These are phyloP conservation scores for Rhynchosporium agropyri DNA, from an alignment of 2,329 filamentous ascomycete species.

Conservation along the genomic window DNA sequence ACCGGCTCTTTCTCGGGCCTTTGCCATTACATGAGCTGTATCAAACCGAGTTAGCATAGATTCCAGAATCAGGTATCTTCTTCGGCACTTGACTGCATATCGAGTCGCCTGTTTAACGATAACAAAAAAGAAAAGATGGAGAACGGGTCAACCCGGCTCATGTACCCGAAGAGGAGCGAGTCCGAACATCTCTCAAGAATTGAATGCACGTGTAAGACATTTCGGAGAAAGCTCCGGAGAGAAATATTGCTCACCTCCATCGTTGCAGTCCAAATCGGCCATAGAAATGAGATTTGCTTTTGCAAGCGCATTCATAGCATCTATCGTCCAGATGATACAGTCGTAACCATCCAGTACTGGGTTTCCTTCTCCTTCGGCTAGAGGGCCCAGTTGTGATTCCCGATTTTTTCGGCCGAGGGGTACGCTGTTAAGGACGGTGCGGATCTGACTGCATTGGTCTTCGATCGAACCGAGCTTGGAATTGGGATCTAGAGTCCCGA, in stretches of 20 bases:
- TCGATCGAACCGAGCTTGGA: conserved; percentile 12
- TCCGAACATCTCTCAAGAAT: background rate
- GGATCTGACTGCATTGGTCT: conserved; percentile 24
- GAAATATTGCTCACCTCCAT: conserved; percentile 10
- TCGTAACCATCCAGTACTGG: conserved; percentile 33
- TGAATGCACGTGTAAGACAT: background rate
- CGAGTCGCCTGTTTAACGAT: background rate
- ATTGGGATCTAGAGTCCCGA: conserved; percentile 27
- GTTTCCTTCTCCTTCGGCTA: conserved; percentile 30
- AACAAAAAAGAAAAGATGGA: background rate
- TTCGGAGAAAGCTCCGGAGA: background rate
- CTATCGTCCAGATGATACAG: conserved; percentile 36
- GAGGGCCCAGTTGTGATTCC: conserved; percentile 20
- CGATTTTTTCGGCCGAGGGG: conserved; percentile 31
- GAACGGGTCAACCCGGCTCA: conserved; percentile 1
- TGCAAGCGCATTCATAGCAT: conserved; percentile 30
- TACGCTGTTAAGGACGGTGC: conserved; percentile 24
- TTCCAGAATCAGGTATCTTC: background rate
- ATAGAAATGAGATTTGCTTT: conserved; percentile 23
- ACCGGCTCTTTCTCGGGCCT: conserved; percentile 32
- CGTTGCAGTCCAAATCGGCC: conserved; percentile 21
- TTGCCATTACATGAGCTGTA: conserved; percentile 31
- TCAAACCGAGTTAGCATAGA: conserved; percentile 15
- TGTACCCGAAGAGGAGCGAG: conserved; percentile 4
- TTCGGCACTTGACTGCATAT: conserved; percentile 6